Conservation (phyloP, 441 rosid species). For the Pelargonium citronellum region DNA sequence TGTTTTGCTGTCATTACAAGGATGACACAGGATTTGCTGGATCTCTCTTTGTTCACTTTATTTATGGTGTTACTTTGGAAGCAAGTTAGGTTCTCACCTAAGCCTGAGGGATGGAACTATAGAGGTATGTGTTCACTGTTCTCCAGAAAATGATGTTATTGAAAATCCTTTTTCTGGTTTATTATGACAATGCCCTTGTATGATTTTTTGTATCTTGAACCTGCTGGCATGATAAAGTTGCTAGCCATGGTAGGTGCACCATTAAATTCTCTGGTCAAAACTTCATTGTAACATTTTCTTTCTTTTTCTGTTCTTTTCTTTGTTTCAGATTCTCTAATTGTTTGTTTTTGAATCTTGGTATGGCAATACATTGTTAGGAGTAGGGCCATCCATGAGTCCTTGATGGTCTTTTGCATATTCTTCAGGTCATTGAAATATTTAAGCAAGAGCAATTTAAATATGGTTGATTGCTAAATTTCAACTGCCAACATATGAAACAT, state of each 20-base stretch:
- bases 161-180: no score
- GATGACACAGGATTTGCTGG: slow-evolving; percentile 17
- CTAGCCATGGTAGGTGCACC: slow-evolving; percentile 41
- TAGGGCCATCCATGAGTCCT: not conserved
- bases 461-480: slow-evolving; percentile 36
- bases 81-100: slow-evolving; percentile 40
- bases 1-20: slow-evolving; percentile 21
- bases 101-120: slow-evolving; percentile 27
- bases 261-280: slow-evolving; percentile 36
- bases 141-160: not conserved
- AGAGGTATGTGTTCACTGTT: slow-evolving; percentile 12
- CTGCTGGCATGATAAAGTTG: slow-evolving; percentile 21
- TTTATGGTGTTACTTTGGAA: slow-evolving; percentile 34
- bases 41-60: slow-evolving; percentile 24
- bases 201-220: slow-evolving; percentile 17
- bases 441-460: not conserved
- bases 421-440: slow-evolving; percentile 11
- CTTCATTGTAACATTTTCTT: not conserved
- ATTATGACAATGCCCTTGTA: slow-evolving; percentile 11
- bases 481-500: slow-evolving; percentile 22
- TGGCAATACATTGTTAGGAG: not conserved
- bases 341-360: slow-evolving; percentile 3
- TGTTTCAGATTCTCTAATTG: not conserved
- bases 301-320: not conserved
- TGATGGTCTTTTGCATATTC: slow-evolving; percentile 6